phyloP scores from a whole-genome alignment of 2,329 filamentous ascomycete genomes.

The Aspergillus jensenii region DNA sequence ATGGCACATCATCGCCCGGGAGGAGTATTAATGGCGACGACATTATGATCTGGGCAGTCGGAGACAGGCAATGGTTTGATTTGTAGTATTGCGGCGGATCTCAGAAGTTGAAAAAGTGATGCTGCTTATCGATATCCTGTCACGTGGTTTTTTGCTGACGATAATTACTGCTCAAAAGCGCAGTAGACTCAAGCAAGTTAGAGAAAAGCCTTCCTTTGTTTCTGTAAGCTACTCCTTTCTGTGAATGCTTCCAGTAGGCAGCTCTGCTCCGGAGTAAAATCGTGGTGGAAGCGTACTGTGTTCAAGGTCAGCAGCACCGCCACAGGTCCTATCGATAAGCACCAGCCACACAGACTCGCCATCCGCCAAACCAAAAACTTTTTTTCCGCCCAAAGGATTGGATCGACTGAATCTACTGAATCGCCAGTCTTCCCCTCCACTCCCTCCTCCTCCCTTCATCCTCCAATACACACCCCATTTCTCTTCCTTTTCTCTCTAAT shows the following conservation, averaged over 20 bases:
- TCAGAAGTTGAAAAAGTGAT: not conserved
- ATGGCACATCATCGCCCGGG: conserved; percentile 74
- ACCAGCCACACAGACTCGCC: conserved; percentile 30
- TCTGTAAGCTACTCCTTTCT: too few relatives aligned
- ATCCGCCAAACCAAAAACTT: conserved; percentile 33
- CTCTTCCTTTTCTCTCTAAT: conserved; percentile 9
- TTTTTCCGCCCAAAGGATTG: conserved; percentile 25
- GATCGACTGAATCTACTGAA: conserved; percentile 5
- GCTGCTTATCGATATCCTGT: conserved; percentile 4
- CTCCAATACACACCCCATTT: conserved; percentile 13
- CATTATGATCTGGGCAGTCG: conserved; percentile 44
- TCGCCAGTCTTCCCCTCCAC: conserved; percentile 7
- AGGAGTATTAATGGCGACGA: conserved; percentile 67
- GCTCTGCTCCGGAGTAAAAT: too few relatives aligned
- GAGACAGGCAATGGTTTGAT: not conserved
- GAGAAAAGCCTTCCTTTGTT: too few relatives aligned
- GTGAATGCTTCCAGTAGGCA: too few relatives aligned
- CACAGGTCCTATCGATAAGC: conserved; percentile 37
- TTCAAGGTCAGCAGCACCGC: conserved; percentile 20
- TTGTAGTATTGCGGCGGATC: not conserved
- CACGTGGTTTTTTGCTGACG: not conserved
- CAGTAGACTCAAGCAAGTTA: too few relatives aligned
- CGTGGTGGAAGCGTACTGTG: too few relatives aligned
- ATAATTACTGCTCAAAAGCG: too few relatives aligned
- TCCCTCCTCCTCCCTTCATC: conserved; percentile 23